Base-by-base conservation (phyloP, 2,329 filamentous ascomycete genomes). In the Fusarium albosuccineum region DNA sequence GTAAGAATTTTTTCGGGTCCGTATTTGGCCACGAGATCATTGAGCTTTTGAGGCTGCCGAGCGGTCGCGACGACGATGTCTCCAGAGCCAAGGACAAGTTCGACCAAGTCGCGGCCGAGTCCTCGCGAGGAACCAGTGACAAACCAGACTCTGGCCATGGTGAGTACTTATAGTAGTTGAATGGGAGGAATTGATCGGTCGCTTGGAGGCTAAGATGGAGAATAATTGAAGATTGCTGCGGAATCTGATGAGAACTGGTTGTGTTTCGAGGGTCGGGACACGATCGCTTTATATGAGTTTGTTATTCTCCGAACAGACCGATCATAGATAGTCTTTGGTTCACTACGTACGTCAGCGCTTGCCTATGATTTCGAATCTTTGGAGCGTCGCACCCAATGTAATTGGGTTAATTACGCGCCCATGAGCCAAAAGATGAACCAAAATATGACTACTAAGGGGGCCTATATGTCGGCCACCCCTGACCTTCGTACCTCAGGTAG, bases 41-140 rank as follows among this genome's bases (percentile, higher is more conserved):
- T 57, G 4, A 83, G 74, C 5, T 73, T 63, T 1, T 79, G 78
- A 0, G 78, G 71, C 2, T 76, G 70, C 41, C 83, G 79, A 7
- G 81, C 76, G 0, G 83, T 85, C 2, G 83, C 84, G 26, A 84
- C 79, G 11, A 83, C 82, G 1, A 72, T 71, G 57, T 85, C 77
- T 4, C 82, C 81, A 3, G 73, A 67, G 2, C 68, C 63, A 5
- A 85, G 78, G 13, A 82, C 73, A 3, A 76, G 74, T 4, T 76
- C 69, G 9, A 77, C 76, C n/a, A 86, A 73, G 17, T 76, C 71
- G 4, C 77, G 74, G 10, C 84, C 84, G 37, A 86, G 78, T 11
- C 84, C 84, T 8, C 81, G 81, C 13, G 82, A 81, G 45, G 77
- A 79, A 39, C 83, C 84, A 10, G 83, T 86, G 13, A 85, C 75